Percentiles rank a stretch among this genome's conserved stretches.
phyloP scores from a whole-genome alignment of 257 asterid species.

The Asclepias syriaca region DNA sequence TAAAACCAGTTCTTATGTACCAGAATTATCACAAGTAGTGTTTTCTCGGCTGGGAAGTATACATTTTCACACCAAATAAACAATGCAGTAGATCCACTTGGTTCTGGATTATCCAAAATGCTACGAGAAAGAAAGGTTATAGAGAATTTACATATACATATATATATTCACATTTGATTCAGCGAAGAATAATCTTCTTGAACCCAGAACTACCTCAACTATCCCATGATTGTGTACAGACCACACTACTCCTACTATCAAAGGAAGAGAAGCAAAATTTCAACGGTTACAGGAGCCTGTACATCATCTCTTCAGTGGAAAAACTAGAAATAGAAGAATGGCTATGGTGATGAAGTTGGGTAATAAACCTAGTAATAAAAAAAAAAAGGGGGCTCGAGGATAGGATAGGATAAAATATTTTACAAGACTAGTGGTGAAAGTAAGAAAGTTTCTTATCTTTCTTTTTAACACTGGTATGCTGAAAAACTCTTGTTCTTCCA shows the following conservation, averaged over 20 bases:
- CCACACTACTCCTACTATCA: background rate
- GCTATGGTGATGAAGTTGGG: background rate
- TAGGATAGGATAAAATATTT: too few species aligned
- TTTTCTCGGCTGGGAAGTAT: too few species aligned
- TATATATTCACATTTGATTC: constrained; percentile 2
- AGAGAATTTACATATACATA: background rate
- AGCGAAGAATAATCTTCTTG: background rate
- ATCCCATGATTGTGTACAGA: background rate
- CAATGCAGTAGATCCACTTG: background rate
- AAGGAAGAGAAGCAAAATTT: constrained; percentile 5
- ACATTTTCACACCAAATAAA: too few species aligned
- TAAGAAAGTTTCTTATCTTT: background rate
- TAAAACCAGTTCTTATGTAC: too few species aligned
- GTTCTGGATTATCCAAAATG: background rate
- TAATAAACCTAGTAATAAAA: background rate
- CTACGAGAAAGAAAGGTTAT: background rate
- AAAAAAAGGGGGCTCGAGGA: background rate
- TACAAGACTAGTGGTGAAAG: background rate
- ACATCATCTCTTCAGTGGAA: constrained; percentile 7
- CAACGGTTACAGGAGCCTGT: constrained; percentile 11
- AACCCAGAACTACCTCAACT: background rate
- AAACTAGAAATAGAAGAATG: background rate
- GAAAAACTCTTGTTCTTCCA: constrained; percentile 33
- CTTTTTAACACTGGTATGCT: constrained; percentile 15
- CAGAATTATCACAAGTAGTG: too few species aligned